Evolutionary conservation across 352 stramenopile species (phyloP), one percentile per base, ranked within the genome.

Genomic region (Phytophthora ohioensis): DNA sequence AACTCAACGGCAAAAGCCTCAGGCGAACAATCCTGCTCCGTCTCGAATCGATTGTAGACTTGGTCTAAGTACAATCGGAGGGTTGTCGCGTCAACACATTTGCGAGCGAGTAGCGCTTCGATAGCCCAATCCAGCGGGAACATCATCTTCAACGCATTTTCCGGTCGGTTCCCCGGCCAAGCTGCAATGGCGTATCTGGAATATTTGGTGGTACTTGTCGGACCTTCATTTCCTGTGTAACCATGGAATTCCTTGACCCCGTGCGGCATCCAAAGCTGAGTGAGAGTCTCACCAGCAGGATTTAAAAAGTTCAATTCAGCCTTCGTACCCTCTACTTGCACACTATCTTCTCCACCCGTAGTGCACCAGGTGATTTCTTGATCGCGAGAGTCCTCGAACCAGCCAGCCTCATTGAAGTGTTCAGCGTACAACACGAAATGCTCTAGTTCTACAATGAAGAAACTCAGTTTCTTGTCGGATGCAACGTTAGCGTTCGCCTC

Each of bases 191-290:
- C 67, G 39, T 54, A 69, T 34, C 49, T 58, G 3, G 38, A 58
- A 35, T 65, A 70, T 46, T 39, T 69, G 3, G 60, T 69, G 5
- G 21, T 27, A 27, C 67, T 63, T 58, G 30, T 64, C 12, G 58
- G 46, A 11, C 27, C 56, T 45, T 54, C 42, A 15, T 46, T 63
- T 0, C 42, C 42, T 7, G n/a, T 63, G 56, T 31, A 61, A 41
- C 32, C 54, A 41, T 48, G 11, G 35, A n/a, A n/a, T 48, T 11
- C 21, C 21, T 27, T 27, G 21, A 27, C 21, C 21, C 21, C 21
- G 21, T 27, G 21, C 21, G 21, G 21, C 21, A 27, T 27, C 21
- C 21, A 27, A 27, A 27, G 21, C 1, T 27, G 21, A 27, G 1
- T 27, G 21, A 27, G 21, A 27, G 21, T 27, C 21, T 27, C 21